Base-by-base conservation (phyloP, 2,329 filamentous ascomycete species). In the Trichoderma brevicompactum region DNA sequence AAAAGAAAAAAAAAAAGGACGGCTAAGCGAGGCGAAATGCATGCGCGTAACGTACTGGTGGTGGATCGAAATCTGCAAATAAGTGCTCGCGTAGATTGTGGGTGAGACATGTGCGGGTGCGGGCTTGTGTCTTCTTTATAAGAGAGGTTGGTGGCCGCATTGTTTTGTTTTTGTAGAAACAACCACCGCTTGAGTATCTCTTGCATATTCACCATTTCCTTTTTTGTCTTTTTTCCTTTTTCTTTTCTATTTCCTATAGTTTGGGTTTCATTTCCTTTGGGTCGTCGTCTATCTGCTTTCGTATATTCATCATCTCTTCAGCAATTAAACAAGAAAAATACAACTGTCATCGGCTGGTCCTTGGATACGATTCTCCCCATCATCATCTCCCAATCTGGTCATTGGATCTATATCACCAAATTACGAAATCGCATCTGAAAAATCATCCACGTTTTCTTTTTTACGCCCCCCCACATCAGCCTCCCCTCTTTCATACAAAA, bases 401-500 rank as follows among this genome's bases (percentile, higher is more conserved):
- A 55, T 64, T 56, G 52, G 52, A 34, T n/a, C 28, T 6, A 40
- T 38, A 34, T 32, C 19, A 19, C 52, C 15, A 43, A 28, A 38
- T 32, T 50, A 17, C n/a, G 13, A 32, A 40, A 23, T 19, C 23
- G 38, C 23, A 28, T 28, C 23, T 28, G 23, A 56, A 13, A 65
- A 40, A 48, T 61, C 10, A 38, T 10, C 59, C 38, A n/a, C 46
- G 28, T 38, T 44, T 41, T 52, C 40, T 40, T 28, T 6, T 54
- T 23, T 41, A 15, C 19, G n/a, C n/a, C n/a, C 28, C 52, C 13
- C 36, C 19, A 55, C 43, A 44, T 17, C 34, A 13, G n/a, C n/a
- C 32, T 41, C 17, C 13, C 34, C 34, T 28, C 23, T 3, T n/a
- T 46, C 68, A 62, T 12, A 58, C 50, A 61, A 65, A 79, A 89